Conservation (phyloP, 805 yeast genomes). For the Saturnispora silvae region DNA sequence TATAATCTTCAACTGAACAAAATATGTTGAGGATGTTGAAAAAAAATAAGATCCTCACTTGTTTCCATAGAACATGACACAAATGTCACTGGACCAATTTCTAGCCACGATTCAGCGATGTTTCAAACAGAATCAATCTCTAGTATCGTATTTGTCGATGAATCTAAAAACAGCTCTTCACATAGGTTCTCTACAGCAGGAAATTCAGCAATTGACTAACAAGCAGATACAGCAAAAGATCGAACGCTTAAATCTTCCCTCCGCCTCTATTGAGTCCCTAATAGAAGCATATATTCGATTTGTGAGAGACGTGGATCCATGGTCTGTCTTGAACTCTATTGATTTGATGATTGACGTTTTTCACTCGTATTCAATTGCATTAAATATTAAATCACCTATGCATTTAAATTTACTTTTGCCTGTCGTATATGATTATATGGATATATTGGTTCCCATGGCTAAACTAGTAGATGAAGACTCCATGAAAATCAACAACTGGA, state of each 20-base stretch:
- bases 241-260: constrained; percentile 23
- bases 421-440: constrained; percentile 29
- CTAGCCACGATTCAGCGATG: constrained; percentile 1
- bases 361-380: constrained; percentile 38
- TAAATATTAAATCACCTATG: constrained; percentile 29
- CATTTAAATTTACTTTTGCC: constrained; percentile 27
- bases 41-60: too few species aligned
- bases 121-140: background rate
- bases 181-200: constrained; percentile 20
- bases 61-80: too few species aligned
- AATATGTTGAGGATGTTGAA: too few species aligned
- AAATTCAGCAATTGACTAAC: constrained; percentile 16
- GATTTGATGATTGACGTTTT: constrained; percentile 40
- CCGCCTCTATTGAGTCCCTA: constrained; percentile 35
- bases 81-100: constrained; percentile 3
- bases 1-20: too few species aligned
- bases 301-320: constrained; percentile 42
- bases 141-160: constrained; percentile 1
- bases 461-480: constrained; percentile 30
- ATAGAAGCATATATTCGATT: constrained; percentile 33
- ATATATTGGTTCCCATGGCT: constrained; percentile 35
- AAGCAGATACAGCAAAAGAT: constrained; percentile 20
- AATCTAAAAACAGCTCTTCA: constrained; percentile 8
- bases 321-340: constrained; percentile 43
- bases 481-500: constrained; percentile 28